Evolutionary conservation across 495 filamentous ascomycete genomes (phyloP).

Genomic region (Terfezia claveryi): DNA sequence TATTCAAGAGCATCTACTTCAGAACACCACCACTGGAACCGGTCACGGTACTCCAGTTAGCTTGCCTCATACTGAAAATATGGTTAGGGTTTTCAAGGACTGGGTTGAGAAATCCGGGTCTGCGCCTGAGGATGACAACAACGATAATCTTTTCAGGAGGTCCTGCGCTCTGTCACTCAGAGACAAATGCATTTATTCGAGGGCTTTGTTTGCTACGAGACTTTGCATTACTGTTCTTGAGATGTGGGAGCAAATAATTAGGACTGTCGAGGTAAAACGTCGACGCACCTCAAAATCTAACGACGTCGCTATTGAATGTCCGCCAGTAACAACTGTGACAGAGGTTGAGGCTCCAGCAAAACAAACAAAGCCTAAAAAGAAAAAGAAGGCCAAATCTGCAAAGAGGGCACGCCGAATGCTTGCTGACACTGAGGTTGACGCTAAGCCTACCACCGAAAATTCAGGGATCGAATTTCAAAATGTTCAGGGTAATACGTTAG

Average conservation of each 20-base stretch:
- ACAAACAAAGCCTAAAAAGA: conserved; percentile 1
- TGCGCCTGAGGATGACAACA: not conserved
- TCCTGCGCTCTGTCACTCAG: not conserved
- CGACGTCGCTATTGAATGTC: not conserved
- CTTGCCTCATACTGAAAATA: not conserved
- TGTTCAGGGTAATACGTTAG: not conserved
- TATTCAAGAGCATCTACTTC: not conserved
- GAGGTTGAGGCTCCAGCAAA: not conserved
- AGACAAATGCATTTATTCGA: not conserved
- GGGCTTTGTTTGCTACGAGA: not conserved
- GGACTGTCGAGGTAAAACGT: not conserved
- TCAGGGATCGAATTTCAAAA: not conserved
- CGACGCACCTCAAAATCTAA: not conserved
- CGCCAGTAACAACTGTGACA: not conserved
- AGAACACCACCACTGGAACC: not conserved
- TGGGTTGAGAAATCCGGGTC: not conserved
- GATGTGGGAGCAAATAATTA: not conserved
- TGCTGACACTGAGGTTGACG: not conserved
- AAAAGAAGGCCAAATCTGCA: conserved; percentile 3
- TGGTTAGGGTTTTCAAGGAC: not conserved
- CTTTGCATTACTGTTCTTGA: not conserved
- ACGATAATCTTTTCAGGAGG: not conserved
- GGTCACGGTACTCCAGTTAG: not conserved
- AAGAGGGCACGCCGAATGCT: not conserved
- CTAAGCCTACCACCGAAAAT: no score